Evolutionary conservation across 2,329 filamentous ascomycete species (phyloP).

Genomic region (Colletotrichum spinosum): DNA sequence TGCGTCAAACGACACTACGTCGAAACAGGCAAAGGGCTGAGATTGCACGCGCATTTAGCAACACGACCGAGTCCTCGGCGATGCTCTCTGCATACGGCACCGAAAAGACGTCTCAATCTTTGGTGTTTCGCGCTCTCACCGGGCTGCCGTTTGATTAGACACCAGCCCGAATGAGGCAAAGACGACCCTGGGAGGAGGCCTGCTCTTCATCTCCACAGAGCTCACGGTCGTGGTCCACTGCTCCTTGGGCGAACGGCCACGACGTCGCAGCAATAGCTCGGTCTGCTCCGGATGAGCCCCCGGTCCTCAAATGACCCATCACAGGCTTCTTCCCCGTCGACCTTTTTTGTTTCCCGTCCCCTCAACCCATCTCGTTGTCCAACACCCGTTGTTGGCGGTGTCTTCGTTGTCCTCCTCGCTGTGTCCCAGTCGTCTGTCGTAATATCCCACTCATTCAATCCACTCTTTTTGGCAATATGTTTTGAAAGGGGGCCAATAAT

Average conservation of each 20-base stretch:
- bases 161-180: slow-evolving; percentile 31
- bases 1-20: slow-evolving; percentile 5
- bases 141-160: slow-evolving; percentile 35
- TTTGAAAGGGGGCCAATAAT: slow-evolving; percentile 29
- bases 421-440: slow-evolving; percentile 12
- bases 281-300: slow-evolving; percentile 29
- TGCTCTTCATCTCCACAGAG: slow-evolving; percentile 36
- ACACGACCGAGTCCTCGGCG: not conserved
- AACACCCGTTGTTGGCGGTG: no score
- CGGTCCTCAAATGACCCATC: not conserved
- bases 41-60: slow-evolving; percentile 24
- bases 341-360: slow-evolving; percentile 29
- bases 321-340: slow-evolving; percentile 13
- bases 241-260: slow-evolving; percentile 18
- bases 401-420: slow-evolving; percentile 4
- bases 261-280: slow-evolving; percentile 33
- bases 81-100: not conserved
- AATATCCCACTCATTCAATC: slow-evolving; percentile 19
- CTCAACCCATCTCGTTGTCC: no score
- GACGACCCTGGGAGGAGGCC: slow-evolving; percentile 23
- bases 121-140: slow-evolving; percentile 20
- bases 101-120: not conserved
- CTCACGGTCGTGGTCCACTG: slow-evolving; percentile 30
- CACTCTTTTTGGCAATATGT: slow-evolving; percentile 14
- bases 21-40: slow-evolving; percentile 26